A percentile compares a stretch with the other conserved stretches of the same genome.
Evolutionary conservation across 2,329 filamentous ascomycete genomes (phyloP).

Genomic region (Penicillium sp.): DNA sequence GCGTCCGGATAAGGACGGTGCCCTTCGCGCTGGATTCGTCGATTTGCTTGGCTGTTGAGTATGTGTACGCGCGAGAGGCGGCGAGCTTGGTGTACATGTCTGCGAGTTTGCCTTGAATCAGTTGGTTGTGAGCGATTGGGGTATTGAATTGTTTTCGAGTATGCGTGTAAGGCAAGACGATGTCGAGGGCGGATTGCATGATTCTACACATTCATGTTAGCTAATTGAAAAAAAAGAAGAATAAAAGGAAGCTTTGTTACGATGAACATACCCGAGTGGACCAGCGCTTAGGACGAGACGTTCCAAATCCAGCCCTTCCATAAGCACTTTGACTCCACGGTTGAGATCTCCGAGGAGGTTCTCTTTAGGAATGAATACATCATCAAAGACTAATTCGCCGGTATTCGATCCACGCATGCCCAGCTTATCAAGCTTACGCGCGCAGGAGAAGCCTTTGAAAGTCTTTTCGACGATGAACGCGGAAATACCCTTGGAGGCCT

Average conservation of each 20-base stretch:
- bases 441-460: slow-evolving; percentile 74
- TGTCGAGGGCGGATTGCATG: slow-evolving; percentile 88
- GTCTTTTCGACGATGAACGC: slow-evolving; percentile 79
- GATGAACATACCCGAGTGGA: slow-evolving; percentile 68
- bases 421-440: slow-evolving; percentile 92
- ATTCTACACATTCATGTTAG: slow-evolving; percentile 45
- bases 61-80: slow-evolving; percentile 81
- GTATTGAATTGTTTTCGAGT: slow-evolving; percentile 80
- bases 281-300: slow-evolving; percentile 87
- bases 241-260: too few relatives aligned
- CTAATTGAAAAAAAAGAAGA: background rate
- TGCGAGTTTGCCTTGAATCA: slow-evolving; percentile 87
- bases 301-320: slow-evolving; percentile 95
- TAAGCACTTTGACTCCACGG: slow-evolving; percentile 81
- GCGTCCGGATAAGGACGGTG: slow-evolving; percentile 60
- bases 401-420: slow-evolving; percentile 98
- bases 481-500: slow-evolving; percentile 84
- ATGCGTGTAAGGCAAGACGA: slow-evolving; percentile 84
- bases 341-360: slow-evolving; percentile 78
- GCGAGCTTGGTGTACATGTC: slow-evolving; percentile 97
- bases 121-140: slow-evolving; percentile 87
- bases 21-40: slow-evolving; percentile 61
- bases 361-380: slow-evolving; percentile 79
- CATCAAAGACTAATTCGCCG: slow-evolving; percentile 85
- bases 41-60: slow-evolving; percentile 71